Conservation (phyloP, 345 rosid genomes). For the Cardamine chenopodiifolia region DNA sequence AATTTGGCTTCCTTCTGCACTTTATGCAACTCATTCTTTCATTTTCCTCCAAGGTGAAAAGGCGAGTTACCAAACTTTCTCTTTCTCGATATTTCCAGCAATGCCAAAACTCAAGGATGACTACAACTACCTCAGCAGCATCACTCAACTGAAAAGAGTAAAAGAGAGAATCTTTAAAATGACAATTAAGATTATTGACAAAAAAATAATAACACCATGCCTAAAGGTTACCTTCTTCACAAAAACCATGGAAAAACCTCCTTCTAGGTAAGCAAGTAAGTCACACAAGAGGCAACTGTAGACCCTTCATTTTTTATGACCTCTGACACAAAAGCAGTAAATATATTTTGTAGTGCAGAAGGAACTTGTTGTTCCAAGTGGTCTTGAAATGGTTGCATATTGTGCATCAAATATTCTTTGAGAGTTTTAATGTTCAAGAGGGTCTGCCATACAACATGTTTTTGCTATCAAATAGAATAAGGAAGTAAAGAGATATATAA, state of each 20-base stretch:
- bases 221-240: background rate
- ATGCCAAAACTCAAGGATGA: conserved; percentile 3
- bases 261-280: background rate
- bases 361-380: background rate
- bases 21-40: conserved; percentile 1
- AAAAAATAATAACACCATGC: background rate
- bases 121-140: background rate
- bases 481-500: background rate
- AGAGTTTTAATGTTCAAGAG: background rate
- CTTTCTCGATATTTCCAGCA: conserved; percentile 4
- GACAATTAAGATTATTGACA: background rate
- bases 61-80: background rate
- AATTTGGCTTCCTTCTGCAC: conserved; percentile 1
- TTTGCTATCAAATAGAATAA: background rate
- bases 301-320: background rate
- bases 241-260: background rate
- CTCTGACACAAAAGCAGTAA: conserved; percentile 8
- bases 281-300: background rate
- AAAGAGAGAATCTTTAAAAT: background rate
- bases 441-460: background rate
- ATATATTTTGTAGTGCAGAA: background rate
- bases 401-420: background rate
- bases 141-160: background rate
- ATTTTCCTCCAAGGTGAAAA: background rate
- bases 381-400: background rate